Percentiles rank a stretch among this genome's conserved stretches.
Evolutionary conservation across 2,329 filamentous ascomycete genomes (phyloP).

Genomic region (Alternaria arbusti): DNA sequence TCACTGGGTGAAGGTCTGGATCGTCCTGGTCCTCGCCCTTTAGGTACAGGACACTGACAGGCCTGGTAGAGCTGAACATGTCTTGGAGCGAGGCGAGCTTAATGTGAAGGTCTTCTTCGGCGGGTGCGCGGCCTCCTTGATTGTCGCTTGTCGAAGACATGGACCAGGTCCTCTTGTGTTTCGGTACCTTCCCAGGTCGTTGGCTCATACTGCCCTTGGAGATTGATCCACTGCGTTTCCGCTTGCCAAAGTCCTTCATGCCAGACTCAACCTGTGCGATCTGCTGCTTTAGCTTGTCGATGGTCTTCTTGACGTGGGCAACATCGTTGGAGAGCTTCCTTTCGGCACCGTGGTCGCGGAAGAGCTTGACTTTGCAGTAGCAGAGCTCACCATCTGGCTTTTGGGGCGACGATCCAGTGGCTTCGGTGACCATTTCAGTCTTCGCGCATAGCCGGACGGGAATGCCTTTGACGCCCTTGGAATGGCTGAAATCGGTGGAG

Average conservation of each 20-base stretch:
- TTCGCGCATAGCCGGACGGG: slow-evolving; percentile 92
- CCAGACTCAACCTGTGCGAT: slow-evolving; percentile 75
- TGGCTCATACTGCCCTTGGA: slow-evolving; percentile 57
- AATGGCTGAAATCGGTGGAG: slow-evolving; percentile 98
- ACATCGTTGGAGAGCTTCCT: slow-evolving; percentile 94
- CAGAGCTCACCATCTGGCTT: slow-evolving; percentile 71
- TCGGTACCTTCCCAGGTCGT: slow-evolving; percentile 79
- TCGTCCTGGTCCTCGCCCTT: slow-evolving; percentile 80
- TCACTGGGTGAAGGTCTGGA: slow-evolving; percentile 78
- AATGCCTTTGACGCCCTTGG: slow-evolving; percentile 97
- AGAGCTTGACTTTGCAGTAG: slow-evolving; percentile 96
- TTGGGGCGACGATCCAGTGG: slow-evolving; percentile 54
- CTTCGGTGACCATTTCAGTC: slow-evolving; percentile 70
- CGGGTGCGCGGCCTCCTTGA: slow-evolving; percentile 51
- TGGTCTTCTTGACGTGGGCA: slow-evolving; percentile 92
- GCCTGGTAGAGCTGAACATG: slow-evolving; percentile 85
- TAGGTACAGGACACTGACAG: slow-evolving; percentile 78
- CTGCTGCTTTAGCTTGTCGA: slow-evolving; percentile 95
- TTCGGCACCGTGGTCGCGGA: slow-evolving; percentile 94
- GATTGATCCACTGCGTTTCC: slow-evolving; percentile 64
- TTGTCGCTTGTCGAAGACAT: slow-evolving; percentile 73
- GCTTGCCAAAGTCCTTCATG: slow-evolving; percentile 65
- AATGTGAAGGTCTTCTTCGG: slow-evolving; percentile 75
- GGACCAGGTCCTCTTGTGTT: slow-evolving; percentile 95
- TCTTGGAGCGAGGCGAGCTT: slow-evolving; percentile 81